Evolutionary conservation across 495 filamentous ascomycete species (phyloP).

Genomic region (Cercophora newfieldiana): DNA sequence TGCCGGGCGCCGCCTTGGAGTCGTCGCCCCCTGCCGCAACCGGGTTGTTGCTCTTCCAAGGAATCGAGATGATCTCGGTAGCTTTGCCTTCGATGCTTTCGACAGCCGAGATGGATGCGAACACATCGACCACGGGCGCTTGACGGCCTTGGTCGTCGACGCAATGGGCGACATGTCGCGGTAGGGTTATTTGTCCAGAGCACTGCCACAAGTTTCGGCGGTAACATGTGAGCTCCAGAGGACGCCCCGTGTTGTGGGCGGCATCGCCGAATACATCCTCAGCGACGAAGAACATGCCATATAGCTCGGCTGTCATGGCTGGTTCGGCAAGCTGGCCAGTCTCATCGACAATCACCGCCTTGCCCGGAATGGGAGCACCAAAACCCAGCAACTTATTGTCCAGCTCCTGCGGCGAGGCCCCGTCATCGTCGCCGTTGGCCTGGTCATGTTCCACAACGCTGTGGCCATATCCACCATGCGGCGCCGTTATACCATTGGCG

Average conservation of each 20-base stretch:
- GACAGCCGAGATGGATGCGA: slow-evolving; percentile 78
- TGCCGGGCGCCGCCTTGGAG: slow-evolving; percentile 39
- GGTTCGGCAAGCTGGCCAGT: slow-evolving; percentile 47
- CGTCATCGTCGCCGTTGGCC: slow-evolving; percentile 29
- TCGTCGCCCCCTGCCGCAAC: slow-evolving; percentile 50
- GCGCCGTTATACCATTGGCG: slow-evolving; percentile 13
- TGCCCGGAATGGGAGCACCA: slow-evolving; percentile 61
- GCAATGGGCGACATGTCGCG: slow-evolving; percentile 68
- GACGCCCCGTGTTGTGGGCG: slow-evolving; percentile 48
- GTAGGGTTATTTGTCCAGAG: slow-evolving; percentile 76
- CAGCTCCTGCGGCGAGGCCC: slow-evolving; percentile 40
- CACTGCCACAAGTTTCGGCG: slow-evolving; percentile 89
- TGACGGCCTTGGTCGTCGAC: slow-evolving; percentile 77
- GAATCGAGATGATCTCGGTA: slow-evolving; percentile 89
- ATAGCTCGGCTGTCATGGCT: slow-evolving; percentile 76
- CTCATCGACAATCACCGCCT: slow-evolving; percentile 57
- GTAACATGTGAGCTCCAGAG: slow-evolving; percentile 88
- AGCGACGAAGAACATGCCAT: slow-evolving; percentile 95
- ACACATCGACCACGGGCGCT: slow-evolving; percentile 70
- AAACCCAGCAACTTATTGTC: slow-evolving; percentile 65
- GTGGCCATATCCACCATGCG: slow-evolving; percentile 24
- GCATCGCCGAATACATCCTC: slow-evolving; percentile 62
- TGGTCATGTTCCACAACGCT: slow-evolving; percentile 43
- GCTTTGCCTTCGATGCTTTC: slow-evolving; percentile 87
- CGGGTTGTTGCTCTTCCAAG: slow-evolving; percentile 79